Percentiles rank a stretch among this genome's conserved stretches.
phyloP scores from a whole-genome alignment of 345 rosid species.

The Fremontodendron californicum region DNA sequence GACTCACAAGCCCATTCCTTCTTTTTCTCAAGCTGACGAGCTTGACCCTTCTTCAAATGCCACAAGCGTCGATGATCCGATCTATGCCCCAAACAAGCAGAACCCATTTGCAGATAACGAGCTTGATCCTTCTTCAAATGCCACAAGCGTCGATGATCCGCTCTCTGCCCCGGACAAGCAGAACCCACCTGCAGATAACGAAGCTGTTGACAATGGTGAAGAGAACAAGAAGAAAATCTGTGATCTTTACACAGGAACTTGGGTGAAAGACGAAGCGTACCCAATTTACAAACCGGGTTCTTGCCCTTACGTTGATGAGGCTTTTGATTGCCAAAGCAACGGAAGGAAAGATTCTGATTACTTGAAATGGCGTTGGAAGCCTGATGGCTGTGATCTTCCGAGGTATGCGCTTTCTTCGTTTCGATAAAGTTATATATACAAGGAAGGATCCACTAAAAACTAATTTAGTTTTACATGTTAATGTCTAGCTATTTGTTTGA shows the following conservation, averaged over 20 bases:
- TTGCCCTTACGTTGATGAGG: slow-evolving; percentile 90
- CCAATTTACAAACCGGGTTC: slow-evolving; percentile 75
- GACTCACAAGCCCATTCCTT: slow-evolving; percentile 10
- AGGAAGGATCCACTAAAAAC: no score
- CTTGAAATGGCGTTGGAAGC: slow-evolving; percentile 88
- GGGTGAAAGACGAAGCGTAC: slow-evolving; percentile 67
- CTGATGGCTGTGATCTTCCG: slow-evolving; percentile 86
- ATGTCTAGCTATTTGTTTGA: no score
- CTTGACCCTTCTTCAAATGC: neutral
- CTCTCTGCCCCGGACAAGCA: neutral
- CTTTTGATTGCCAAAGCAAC: slow-evolving; percentile 78
- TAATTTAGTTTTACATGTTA: no score
- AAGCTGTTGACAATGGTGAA: slow-evolving; percentile 17
- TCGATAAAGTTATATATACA: neutral
- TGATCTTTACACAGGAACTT: slow-evolving; percentile 66
- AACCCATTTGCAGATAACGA: slow-evolving; percentile 15
- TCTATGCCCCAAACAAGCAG: neutral
- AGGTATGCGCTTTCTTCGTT: slow-evolving; percentile 39
- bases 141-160: slow-evolving; percentile 5
- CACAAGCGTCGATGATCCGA: neutral
- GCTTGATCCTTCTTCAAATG: no score
- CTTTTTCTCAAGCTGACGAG: neutral
- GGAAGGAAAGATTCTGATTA: slow-evolving; percentile 73
- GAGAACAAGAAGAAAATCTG: slow-evolving; percentile 43
- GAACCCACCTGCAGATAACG: slow-evolving; percentile 15